Base-by-base conservation (phyloP, 805 yeast species). In the Komagataella populi region DNA sequence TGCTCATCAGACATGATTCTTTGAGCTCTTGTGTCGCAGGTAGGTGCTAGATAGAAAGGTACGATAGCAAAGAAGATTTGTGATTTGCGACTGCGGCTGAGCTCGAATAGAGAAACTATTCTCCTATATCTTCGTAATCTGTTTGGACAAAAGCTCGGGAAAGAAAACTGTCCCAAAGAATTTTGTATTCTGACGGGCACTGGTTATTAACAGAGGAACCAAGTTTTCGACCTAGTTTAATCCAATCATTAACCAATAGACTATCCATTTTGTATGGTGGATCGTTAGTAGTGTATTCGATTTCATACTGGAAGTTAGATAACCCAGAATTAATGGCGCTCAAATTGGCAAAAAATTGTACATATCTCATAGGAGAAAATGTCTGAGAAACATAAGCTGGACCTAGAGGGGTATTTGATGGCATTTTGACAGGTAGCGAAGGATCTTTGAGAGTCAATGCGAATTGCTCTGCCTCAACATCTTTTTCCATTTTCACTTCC, bases 361-460 rank as follows among this genome's bases (percentile, higher is more conserved):
- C 80, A 64, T 82, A 88, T 54, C 79, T 69, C 45, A 76, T 73
- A 0, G 96, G 96, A 0, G 91, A 72, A 56, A 85, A 85, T 36
- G 80, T 61, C 67, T 87, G 95, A 1, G 81, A 77, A 2, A 67
- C 65, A 61, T 83, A 86, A 0, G 83, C 96, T 2, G 96, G 96
- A 0, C 96, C 96, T 44, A 82, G 62, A 1, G 77, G 71, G 18
- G 69, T 52, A 12, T 65, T 62, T 2, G 55, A 57, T 4, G 93
- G 91, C 77, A 73, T 83, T 48, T 66, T 69, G 50, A 70, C 77
- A 45, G 74, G 96, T 70, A 69, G 76, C 0, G 91, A 77, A 52
- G 74, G 79, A 63, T 87, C 95, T 20, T 49, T 60, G 17, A 23
- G 30, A 6, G 54, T 54, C 3, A 56, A 23, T 17, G 53, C 50